These are phyloP conservation scores for Taiozyma onychis DNA, from an alignment of 1,139 yeast species.

Conservation along the genomic window DNA sequence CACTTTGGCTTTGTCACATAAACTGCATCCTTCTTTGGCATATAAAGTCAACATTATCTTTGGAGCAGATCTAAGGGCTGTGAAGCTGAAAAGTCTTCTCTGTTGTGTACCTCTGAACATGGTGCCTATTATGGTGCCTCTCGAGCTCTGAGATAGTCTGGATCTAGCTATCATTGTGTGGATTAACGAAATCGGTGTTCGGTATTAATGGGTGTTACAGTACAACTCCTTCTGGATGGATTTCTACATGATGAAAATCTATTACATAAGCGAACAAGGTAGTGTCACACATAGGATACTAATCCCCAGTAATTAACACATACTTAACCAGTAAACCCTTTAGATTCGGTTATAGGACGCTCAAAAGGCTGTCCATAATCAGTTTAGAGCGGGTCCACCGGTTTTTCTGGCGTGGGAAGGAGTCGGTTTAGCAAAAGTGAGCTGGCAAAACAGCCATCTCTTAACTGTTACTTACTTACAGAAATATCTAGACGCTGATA, in stretches of 20 bases:
- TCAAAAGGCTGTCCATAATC: too few relatives aligned
- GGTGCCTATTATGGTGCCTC: not conserved
- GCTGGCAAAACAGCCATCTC: too few relatives aligned
- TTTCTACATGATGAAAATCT: too few relatives aligned
- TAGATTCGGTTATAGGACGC: too few relatives aligned
- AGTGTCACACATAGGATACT: too few relatives aligned
- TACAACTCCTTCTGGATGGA: not conserved
- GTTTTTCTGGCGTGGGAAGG: too few relatives aligned
- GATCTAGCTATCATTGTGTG: not conserved
- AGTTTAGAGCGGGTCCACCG: too few relatives aligned
- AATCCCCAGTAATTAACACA: too few relatives aligned
- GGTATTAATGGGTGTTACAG: not conserved
- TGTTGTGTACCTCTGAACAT: not conserved
- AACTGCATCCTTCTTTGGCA: conserved; percentile 73
- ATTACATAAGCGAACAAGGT: not conserved
- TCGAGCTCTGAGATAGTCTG: not conserved
- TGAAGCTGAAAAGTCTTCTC: not conserved
- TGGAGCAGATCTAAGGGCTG: not conserved
- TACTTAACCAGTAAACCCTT: too few relatives aligned
- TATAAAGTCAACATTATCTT: conserved; percentile 46
- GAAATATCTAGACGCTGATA: too few relatives aligned
- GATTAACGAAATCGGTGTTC: not conserved
- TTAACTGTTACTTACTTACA: too few relatives aligned
- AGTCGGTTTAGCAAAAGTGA: too few relatives aligned
- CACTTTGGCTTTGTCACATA: conserved; percentile 68